phyloP scores from a whole-genome alignment of 2,329 filamentous ascomycete species.

The Pseudogymnoascus sp. region DNA sequence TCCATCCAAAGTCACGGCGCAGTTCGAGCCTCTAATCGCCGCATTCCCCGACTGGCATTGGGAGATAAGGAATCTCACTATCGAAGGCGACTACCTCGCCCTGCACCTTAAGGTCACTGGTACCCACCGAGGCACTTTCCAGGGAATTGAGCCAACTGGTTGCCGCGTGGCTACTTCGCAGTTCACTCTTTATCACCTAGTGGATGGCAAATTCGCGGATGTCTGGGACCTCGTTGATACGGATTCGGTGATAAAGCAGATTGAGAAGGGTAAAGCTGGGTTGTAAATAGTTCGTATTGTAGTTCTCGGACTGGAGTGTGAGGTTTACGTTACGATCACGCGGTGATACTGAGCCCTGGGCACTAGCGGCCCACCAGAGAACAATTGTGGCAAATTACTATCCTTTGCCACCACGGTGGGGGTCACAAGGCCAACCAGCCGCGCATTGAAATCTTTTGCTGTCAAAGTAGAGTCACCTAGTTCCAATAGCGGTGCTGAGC shows the following conservation, averaged over 20 bases:
- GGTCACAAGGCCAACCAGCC: conserved; percentile 13
- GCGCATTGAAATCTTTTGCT: conserved; percentile 14
- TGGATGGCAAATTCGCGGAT: neutral
- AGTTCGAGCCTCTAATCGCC: neutral
- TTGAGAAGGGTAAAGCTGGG: neutral
- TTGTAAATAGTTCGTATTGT: neutral
- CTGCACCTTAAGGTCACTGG: neutral
- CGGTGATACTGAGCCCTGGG: too few relatives aligned
- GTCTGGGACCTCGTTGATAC: neutral
- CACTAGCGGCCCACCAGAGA: neutral
- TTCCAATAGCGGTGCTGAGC: conserved; percentile 14
- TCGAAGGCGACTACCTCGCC: neutral
- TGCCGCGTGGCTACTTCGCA: neutral
- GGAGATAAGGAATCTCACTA: neutral
- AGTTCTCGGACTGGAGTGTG: too few relatives aligned
- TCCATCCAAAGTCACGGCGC: neutral
- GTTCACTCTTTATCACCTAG: neutral
- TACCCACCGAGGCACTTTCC: neutral
- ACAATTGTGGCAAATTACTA: neutral
- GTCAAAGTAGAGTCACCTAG: conserved; percentile 12
- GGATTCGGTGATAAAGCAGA: neutral
- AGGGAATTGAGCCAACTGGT: neutral
- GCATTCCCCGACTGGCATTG: neutral
- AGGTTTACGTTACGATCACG: too few relatives aligned
- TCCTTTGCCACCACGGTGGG: conserved; percentile 14